Conservation (phyloP, 176 grass and related monocot genomes). For the Carex parvula region DNA sequence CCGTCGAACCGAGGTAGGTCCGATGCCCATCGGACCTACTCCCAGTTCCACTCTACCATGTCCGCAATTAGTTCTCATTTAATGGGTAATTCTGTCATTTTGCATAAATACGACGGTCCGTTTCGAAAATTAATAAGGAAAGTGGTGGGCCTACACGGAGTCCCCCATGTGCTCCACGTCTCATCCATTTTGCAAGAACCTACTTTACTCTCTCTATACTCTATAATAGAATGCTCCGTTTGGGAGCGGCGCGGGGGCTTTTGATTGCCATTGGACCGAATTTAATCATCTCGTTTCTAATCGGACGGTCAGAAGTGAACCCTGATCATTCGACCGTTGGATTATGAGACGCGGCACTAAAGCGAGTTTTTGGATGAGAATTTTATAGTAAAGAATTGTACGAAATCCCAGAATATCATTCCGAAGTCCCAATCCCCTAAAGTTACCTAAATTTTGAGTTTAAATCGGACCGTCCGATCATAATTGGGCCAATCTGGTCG, state of each 20-base stretch:
- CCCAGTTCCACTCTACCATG: not conserved
- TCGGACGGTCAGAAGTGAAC: not conserved
- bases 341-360: not conserved
- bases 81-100: conserved; percentile 15
- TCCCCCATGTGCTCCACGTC: conserved; percentile 24
- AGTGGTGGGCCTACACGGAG: not conserved
- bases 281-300: not conserved
- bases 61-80: not conserved
- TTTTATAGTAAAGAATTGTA: not conserved
- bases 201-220: not conserved
- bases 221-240: not conserved
- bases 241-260: too few relatives aligned
- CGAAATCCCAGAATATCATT: not conserved
- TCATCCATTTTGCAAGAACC: not conserved
- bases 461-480: too few relatives aligned
- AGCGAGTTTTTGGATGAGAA: not conserved
- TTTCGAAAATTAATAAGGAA: not conserved
- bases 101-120: not conserved
- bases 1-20: too few relatives aligned
- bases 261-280: too few relatives aligned
- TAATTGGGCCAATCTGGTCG: too few relatives aligned
- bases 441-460: too few relatives aligned
- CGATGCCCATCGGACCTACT: too few relatives aligned
- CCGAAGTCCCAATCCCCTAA: too few relatives aligned
- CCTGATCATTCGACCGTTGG: not conserved